Base-by-base conservation (phyloP, 2,329 filamentous ascomycete genomes). In the Fusarium sp. region DNA sequence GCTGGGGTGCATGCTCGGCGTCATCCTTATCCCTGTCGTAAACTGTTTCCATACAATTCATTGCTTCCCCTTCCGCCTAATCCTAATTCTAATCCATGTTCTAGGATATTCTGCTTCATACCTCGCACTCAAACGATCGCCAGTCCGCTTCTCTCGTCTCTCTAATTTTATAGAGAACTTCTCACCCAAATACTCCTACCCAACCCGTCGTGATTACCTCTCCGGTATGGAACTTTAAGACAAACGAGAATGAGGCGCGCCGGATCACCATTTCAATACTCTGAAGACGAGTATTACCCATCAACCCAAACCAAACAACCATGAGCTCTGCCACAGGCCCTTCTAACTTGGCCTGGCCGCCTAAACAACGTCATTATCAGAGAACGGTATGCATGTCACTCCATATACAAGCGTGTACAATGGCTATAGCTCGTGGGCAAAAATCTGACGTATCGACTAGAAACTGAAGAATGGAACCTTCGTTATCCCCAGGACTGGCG, bases 401-500 rank as follows among this genome's bases (percentile, higher is more conserved):
- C 20, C n/a, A 51, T 43, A 40, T 49, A 10, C 15, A 32, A 19
- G 5, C 30, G 24, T 43, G 22, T 15, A n/a, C 20, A 54, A 48
- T 30, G 24, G 15, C 22, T 20, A 49, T 32, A n/a, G 5, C 7
- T 6, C 20, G 20, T 17, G 30, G 40, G 20, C 11, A 50, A 37
- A 43, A 39, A 43, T 53, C 60, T 74, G 52, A 69, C 50, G 39
- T 45, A 48, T 57, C 53, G 47, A 39, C 19, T 75, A 90, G 87
- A 89, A 94, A 85, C 84, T 96, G 64, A 90, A 91, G 70, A 92
- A 95, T 76, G 92, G 92, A 69, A 96, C 93, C 44, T 94, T 96
- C 78, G 91, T 98, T 71, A 86, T 97, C 55, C 94, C 95, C 9
- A 84, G 86, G 61, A 97, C 94, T 4, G 94, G 95, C 74, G 92